These are phyloP conservation scores for Lepidium campestre DNA, from an alignment of 441 rosid genomes.

Conservation along the genomic window DNA sequence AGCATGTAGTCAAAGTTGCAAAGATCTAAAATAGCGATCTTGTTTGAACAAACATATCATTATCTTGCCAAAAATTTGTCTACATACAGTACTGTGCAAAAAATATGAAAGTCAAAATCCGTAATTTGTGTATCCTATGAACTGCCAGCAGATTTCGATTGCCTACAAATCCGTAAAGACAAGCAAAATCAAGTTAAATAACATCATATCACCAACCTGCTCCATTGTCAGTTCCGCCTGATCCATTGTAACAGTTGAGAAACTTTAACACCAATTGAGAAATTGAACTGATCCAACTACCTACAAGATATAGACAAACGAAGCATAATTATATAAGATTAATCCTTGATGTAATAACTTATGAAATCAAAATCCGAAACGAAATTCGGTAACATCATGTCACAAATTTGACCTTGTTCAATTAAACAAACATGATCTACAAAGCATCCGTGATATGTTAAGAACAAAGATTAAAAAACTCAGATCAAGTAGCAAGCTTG, in stretches of 20 bases:
- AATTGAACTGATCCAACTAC: slow-evolving; percentile 4
- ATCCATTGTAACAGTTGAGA: slow-evolving; percentile 41
- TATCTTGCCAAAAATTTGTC: not conserved
- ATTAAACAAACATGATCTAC: too few species aligned
- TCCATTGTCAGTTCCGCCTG: slow-evolving; percentile 57
- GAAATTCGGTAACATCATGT: too few species aligned
- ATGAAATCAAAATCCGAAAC: too few species aligned
- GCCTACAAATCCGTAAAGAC: not conserved
- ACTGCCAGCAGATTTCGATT: not conserved
- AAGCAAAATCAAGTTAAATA: not conserved
- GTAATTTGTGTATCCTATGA: not conserved
- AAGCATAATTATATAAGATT: not conserved
- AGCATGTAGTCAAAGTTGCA: not conserved
- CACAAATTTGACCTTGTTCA: too few species aligned
- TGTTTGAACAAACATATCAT: not conserved
- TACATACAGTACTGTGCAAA: not conserved
- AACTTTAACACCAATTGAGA: slow-evolving; percentile 6
- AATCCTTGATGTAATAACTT: too few species aligned
- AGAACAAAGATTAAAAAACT: not conserved
- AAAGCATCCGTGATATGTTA: too few species aligned
- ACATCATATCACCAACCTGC: slow-evolving; percentile 36
- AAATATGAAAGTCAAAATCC: not conserved
- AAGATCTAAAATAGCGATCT: not conserved
- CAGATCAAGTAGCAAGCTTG: not conserved
- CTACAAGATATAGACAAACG: not conserved